Evolutionary conservation across 441 rosid genomes (phyloP).

Genomic region (Corymbia citriodora): DNA sequence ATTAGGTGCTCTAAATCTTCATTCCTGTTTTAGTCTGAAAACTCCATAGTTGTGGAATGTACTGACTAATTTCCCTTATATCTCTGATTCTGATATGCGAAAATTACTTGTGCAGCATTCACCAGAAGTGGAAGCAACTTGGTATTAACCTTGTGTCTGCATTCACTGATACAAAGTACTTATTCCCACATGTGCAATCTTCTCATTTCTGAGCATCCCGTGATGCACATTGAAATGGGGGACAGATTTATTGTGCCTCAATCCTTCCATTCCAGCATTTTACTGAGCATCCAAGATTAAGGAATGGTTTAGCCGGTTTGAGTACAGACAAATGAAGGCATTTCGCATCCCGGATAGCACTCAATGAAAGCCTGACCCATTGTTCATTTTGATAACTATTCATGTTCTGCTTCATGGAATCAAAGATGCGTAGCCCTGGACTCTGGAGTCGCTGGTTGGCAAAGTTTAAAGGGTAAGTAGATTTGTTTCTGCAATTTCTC

Average conservation of each 20-base stretch:
- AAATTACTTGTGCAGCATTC: background rate
- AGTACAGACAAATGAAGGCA: background rate
- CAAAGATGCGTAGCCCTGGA: background rate
- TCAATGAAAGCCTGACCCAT: background rate
- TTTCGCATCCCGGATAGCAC: background rate
- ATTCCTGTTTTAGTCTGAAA: background rate
- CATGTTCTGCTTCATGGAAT: background rate
- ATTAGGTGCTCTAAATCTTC: background rate
- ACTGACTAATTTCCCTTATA: background rate
- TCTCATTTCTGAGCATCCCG: background rate
- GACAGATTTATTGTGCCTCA: background rate
- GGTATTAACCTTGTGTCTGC: background rate
- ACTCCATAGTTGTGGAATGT: background rate
- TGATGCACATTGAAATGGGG: background rate
- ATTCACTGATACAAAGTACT: background rate
- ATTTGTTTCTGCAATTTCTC: background rate
- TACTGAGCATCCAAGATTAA: background rate
- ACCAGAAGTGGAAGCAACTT: background rate
- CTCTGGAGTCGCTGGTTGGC: background rate
- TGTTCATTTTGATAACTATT: background rate
- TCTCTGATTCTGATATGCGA: background rate
- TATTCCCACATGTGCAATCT: background rate
- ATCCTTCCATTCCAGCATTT: background rate
- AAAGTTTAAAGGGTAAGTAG: background rate
- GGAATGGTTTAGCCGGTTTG: background rate